Percentiles rank a stretch among this genome's conserved stretches.
Conservation (phyloP, 129 eudicot genomes). For the Ambrosia artemisiifolia region DNA sequence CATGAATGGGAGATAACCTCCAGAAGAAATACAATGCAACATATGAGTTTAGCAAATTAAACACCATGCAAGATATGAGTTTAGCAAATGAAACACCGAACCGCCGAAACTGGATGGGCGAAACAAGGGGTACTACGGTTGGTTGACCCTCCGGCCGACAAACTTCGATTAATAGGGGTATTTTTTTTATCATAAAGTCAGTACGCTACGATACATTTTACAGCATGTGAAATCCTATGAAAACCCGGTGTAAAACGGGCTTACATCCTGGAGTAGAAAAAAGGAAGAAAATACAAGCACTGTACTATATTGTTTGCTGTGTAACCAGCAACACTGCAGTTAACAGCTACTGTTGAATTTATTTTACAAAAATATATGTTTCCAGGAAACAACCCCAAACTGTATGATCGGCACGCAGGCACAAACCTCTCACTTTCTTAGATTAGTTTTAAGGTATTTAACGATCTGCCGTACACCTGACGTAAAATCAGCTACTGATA, state of each 20-base stretch:
- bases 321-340: not conserved
- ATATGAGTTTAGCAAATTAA: no score
- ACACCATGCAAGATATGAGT: no score
- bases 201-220: not conserved
- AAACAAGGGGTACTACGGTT: no score
- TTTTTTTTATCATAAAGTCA: not conserved
- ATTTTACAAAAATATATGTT: constrained; percentile 3
- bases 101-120: no score
- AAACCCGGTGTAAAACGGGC: not conserved
- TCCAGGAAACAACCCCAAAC: not conserved
- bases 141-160: not conserved
- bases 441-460: not conserved
- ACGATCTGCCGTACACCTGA: not conserved
- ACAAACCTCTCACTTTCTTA: not conserved
- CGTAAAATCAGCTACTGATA: constrained; percentile 31
- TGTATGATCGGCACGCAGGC: not conserved
- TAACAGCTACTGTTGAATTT: not conserved
- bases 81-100: no score
- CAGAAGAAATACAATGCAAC: no score
- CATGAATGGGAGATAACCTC: no score
- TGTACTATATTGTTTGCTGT: not conserved
- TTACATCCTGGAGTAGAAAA: not conserved
- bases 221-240: not conserved
- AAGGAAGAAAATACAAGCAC: not conserved
- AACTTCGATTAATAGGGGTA: not conserved